Percentiles rank a stretch among this genome's conserved stretches.
phyloP scores from a whole-genome alignment of 345 rosid species.

The Rhodomyrtus tomentosa region DNA sequence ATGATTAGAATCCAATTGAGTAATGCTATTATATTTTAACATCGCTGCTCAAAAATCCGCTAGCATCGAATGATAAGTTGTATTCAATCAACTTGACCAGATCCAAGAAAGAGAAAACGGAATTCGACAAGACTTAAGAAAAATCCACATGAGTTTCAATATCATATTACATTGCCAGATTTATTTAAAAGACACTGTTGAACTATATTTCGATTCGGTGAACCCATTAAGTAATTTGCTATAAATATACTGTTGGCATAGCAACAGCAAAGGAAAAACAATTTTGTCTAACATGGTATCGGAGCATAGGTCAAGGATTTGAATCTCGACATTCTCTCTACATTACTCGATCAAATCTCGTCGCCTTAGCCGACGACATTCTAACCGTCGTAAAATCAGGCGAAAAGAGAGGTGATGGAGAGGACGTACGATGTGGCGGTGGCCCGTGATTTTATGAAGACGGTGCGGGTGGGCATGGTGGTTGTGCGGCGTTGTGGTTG shows the following conservation, averaged over 20 bases:
- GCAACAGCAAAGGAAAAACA: neutral
- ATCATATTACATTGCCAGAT: neutral
- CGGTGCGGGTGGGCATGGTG: neutral
- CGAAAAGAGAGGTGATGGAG: neutral
- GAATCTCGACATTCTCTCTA: neutral
- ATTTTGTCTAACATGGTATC: neutral
- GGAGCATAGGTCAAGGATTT: neutral
- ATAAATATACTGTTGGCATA: neutral
- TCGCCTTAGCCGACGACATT: neutral
- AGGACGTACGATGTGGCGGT: neutral
- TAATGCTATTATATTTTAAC: neutral
- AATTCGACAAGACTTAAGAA: neutral
- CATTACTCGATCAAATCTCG: too few species aligned
- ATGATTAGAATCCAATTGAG: neutral
- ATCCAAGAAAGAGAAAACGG: neutral
- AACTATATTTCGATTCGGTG: neutral
- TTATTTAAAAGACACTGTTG: neutral
- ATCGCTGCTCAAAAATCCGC: neutral
- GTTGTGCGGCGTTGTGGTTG: neutral
- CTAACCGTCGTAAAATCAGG: neutral
- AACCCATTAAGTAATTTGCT: neutral
- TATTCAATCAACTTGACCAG: neutral
- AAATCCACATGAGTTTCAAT: neutral
- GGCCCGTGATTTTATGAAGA: neutral
- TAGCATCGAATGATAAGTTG: neutral